phyloP scores from a whole-genome alignment of 257 asterid genomes.

The Solanum corneliomulleri region DNA sequence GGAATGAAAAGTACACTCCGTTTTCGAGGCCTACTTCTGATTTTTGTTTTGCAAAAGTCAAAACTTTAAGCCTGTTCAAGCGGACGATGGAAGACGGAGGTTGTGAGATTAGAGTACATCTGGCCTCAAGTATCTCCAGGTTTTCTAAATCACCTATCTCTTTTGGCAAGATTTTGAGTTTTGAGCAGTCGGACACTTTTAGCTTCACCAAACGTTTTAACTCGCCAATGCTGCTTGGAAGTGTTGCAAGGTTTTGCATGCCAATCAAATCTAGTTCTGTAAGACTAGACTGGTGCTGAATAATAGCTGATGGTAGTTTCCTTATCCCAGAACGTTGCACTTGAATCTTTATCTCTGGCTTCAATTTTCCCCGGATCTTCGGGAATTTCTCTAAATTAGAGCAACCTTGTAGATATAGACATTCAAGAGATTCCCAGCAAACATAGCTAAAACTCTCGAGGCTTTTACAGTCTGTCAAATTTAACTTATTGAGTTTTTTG shows the following conservation, averaged over 20 bases:
- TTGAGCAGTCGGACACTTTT: background rate
- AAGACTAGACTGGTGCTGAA: background rate
- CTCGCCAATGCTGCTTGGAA: background rate
- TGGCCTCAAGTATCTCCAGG: background rate
- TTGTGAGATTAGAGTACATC: background rate
- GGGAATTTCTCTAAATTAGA: background rate
- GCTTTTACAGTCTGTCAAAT: background rate
- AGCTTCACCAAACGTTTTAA: background rate
- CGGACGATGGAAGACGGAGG: background rate
- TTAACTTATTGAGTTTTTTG: background rate
- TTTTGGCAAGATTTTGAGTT: background rate
- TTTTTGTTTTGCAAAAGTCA: background rate
- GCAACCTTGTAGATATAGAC: background rate
- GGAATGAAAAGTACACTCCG: background rate
- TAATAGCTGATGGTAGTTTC: background rate
- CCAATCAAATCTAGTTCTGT: background rate
- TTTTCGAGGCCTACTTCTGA: background rate
- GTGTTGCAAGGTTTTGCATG: background rate
- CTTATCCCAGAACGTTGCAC: background rate
- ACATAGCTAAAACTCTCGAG: background rate
- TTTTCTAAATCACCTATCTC: background rate
- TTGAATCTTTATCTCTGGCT: background rate
- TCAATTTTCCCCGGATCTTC: background rate
- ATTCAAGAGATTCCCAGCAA: background rate
- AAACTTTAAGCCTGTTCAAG: background rate